Conservation (phyloP, 2,329 filamentous ascomycete genomes). For the Lachnellula cervina region DNA sequence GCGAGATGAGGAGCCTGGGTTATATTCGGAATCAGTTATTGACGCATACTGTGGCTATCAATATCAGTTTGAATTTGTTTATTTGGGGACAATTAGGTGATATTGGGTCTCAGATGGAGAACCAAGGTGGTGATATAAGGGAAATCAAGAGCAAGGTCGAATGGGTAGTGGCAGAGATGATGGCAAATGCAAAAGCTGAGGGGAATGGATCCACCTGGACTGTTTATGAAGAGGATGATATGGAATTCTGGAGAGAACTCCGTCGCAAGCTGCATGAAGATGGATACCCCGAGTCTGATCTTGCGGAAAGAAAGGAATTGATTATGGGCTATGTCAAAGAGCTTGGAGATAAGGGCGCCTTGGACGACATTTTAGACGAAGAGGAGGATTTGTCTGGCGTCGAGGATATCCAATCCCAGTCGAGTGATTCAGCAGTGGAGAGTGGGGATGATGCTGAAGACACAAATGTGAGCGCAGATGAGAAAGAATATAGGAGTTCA, state of each 20-base stretch:
- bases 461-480: no score
- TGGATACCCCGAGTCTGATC: constrained; percentile 48
- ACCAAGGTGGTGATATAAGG: neutral
- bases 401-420: no score
- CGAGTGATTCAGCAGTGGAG: no score
- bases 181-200: neutral
- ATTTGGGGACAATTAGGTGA: constrained; percentile 1
- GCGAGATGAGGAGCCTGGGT: constrained; percentile 5
- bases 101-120: constrained; percentile 4
- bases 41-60: constrained; percentile 8
- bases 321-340: constrained; percentile 19
- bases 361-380: constrained; percentile 1
- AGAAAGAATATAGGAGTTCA: no score
- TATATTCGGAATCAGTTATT: constrained; percentile 5
- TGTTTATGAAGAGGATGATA: constrained; percentile 36
- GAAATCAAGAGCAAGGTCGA: constrained; percentile 4
- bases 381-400: neutral
- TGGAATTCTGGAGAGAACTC: constrained; percentile 51
- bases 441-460: no score
- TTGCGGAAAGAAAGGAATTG: constrained; percentile 47
- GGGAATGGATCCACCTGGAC: constrained; percentile 20
- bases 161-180: constrained; percentile 13
- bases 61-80: constrained; percentile 4
- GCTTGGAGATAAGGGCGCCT: constrained; percentile 11
- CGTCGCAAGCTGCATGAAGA: constrained; percentile 48